Percentiles rank a stretch among this genome's conserved stretches.
phyloP scores from a whole-genome alignment of 768 basidiomycete species.

The Kwoniella newhampshirensis region DNA sequence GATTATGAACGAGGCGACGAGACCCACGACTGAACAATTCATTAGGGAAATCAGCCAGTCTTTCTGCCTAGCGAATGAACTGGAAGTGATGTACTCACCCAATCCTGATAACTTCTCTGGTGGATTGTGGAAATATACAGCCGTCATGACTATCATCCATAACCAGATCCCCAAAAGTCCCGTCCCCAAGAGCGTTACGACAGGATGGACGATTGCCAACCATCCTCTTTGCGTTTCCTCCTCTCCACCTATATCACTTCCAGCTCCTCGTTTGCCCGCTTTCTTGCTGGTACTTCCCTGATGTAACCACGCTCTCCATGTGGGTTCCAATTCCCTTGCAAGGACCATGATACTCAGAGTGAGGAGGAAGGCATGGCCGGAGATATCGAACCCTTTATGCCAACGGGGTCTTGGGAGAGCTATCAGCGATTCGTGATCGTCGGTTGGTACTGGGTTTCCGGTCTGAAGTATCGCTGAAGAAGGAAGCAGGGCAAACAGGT shows the following conservation, averaged over 20 bases:
- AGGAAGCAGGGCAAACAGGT: conserved; percentile 19
- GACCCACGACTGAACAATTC: conserved; percentile 22
- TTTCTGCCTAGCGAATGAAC: conserved; percentile 1
- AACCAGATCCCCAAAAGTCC: conserved; percentile 63
- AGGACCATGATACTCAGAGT: conserved; percentile 76
- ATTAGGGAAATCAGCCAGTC: neutral
- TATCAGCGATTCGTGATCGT: conserved; percentile 12
- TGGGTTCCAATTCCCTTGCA: conserved; percentile 66
- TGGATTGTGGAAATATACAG: conserved; percentile 86
- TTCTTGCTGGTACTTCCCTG: neutral
- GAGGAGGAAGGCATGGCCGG: conserved; percentile 88
- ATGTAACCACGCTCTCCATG: conserved; percentile 22
- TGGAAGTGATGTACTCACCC: conserved; percentile 57
- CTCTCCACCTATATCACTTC: neutral
- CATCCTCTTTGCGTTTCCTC: conserved; percentile 5
- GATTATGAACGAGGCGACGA: conserved; percentile 16
- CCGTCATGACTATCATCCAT: conserved; percentile 74
- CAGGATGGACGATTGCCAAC: conserved; percentile 13
- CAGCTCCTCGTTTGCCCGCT: neutral
- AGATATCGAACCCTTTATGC: conserved; percentile 83
- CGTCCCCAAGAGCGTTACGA: conserved; percentile 18
- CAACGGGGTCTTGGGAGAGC: conserved; percentile 60
- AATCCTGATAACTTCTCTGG: conserved; percentile 83
- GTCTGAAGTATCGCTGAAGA: neutral
- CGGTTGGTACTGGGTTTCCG: conserved; percentile 1